Conservation (phyloP, 2,329 filamentous ascomycete genomes). For the Didymella glomerata region DNA sequence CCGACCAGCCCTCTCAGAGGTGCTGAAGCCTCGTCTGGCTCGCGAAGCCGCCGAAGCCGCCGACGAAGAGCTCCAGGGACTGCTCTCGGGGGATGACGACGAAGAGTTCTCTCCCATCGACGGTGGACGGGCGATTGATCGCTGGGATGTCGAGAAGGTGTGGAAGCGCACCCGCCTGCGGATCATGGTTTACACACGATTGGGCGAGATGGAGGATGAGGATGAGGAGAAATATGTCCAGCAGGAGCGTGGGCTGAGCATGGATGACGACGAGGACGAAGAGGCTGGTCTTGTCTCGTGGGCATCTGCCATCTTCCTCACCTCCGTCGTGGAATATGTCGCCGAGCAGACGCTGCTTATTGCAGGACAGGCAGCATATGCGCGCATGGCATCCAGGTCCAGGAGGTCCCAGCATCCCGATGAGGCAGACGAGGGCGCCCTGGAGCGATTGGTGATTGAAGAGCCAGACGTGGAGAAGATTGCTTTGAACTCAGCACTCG, state of each 20-base stretch:
- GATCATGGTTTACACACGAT: constrained; percentile 97
- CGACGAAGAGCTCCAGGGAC: constrained; percentile 86
- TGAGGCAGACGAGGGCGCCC: constrained; percentile 64
- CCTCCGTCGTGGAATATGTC: constrained; percentile 91
- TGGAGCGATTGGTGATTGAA: constrained; percentile 80
- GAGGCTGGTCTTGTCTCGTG: constrained; percentile 72
- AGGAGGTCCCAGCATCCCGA: constrained; percentile 46
- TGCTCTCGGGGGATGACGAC: constrained; percentile 79
- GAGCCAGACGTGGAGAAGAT: constrained; percentile 93
- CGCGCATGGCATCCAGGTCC: constrained; percentile 60
- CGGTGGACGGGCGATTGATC: constrained; percentile 53
- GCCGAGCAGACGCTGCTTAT: constrained; percentile 90
- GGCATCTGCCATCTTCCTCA: constrained; percentile 93
- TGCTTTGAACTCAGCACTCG: constrained; percentile 86
- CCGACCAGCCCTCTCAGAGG: constrained; percentile 82
- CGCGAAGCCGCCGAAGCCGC: constrained; percentile 83
- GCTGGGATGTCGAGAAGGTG: constrained; percentile 89
- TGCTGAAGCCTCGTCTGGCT: constrained; percentile 88
- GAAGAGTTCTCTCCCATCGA: constrained; percentile 42
- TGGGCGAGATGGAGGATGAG: constrained; percentile 97
- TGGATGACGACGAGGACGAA: constrained; percentile 56
- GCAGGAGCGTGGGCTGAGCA: constrained; percentile 70
- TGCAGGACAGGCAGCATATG: constrained; percentile 82
- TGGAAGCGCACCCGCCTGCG: constrained; percentile 94
- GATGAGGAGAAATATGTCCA: constrained; percentile 91